A percentile compares a stretch with the other conserved stretches of the same genome.
phyloP scores from a whole-genome alignment of 257 asterid species.

The Thymus quinquecostatus region DNA sequence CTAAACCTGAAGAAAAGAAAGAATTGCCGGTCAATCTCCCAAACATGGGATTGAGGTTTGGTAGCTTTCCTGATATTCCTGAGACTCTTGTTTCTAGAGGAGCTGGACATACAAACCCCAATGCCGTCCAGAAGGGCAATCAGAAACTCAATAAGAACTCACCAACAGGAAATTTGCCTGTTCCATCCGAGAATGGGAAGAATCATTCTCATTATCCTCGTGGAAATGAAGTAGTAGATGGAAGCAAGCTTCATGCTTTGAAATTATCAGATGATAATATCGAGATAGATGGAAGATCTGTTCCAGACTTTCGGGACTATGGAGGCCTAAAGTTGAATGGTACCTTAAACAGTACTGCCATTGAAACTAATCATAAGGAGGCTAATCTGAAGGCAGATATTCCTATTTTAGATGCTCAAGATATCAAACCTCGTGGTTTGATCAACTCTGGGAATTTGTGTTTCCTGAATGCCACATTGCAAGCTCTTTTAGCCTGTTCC shows the following conservation, averaged over 20 bases:
- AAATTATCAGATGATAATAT: constrained; percentile 40
- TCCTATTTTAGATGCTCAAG: constrained; percentile 45
- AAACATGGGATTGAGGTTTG: constrained; percentile 50
- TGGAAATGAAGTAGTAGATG: constrained; percentile 42
- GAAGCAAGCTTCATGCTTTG: constrained; percentile 36
- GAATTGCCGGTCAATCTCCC: constrained; percentile 36
- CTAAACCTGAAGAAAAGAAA: constrained; percentile 34
- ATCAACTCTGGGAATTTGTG: constrained; percentile 88
- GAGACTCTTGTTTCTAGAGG: constrained; percentile 35
- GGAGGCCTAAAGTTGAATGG: constrained; percentile 48
- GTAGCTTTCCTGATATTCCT: constrained; percentile 46
- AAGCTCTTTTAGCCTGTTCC: constrained; percentile 87
- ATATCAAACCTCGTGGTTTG: constrained; percentile 80
- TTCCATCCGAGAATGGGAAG: constrained; percentile 58
- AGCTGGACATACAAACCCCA: constrained; percentile 29
- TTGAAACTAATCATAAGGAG: constrained; percentile 36
- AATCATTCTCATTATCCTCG: constrained; percentile 20
- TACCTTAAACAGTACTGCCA: constrained; percentile 37
- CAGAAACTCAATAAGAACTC: constrained; percentile 31
- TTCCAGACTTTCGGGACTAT: constrained; percentile 28
- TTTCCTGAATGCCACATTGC: constrained; percentile 92
- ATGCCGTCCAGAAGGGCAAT: constrained; percentile 36
- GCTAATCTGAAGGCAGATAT: constrained; percentile 36
- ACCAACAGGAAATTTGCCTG: constrained; percentile 30
- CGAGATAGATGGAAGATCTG: constrained; percentile 35